These are phyloP conservation scores for Boletus sp. DNA, from an alignment of 1,284 basidiomycete species.

Conservation along the genomic window DNA sequence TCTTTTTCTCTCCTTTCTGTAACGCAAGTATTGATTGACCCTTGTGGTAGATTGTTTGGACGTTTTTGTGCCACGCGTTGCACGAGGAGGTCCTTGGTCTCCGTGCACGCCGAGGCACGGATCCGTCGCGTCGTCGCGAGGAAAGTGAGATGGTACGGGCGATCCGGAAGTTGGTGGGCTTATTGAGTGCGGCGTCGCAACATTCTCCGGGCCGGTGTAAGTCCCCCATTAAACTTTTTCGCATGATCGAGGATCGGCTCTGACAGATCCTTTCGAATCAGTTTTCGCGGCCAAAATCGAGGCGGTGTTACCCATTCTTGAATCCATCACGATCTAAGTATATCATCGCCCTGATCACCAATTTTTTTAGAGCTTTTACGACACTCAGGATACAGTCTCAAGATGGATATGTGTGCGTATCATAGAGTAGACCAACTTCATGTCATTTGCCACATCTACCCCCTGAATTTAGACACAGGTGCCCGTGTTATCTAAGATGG, in stretches of 20 bases:
- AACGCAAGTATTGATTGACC: neutral
- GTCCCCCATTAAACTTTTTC: neutral
- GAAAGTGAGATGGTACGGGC: constrained; percentile 14
- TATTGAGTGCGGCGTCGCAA: constrained; percentile 21
- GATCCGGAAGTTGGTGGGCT: constrained; percentile 17
- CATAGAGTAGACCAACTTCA: neutral
- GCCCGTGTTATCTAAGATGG: constrained; percentile 23
- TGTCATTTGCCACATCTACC: no score
- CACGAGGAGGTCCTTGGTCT: constrained; percentile 22
- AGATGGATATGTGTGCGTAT: neutral
- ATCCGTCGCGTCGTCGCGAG: constrained; percentile 4
- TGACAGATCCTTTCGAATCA: neutral
- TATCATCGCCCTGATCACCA: no score
- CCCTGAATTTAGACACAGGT: constrained; percentile 13
- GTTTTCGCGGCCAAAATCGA: constrained; percentile 28
- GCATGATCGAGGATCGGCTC: neutral
- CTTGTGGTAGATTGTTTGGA: constrained; percentile 25
- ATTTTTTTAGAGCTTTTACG: no score
- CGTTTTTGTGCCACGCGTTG: constrained; percentile 18
- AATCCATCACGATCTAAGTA: constrained; percentile 19
- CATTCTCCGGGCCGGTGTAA: constrained; percentile 17
- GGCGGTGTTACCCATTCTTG: constrained; percentile 23
- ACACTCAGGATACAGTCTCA: neutral
- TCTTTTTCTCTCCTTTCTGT: neutral
- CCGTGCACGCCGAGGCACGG: constrained; percentile 5